Percentiles rank a stretch among this genome's conserved stretches.
These are phyloP conservation scores for Viola odorata DNA, from an alignment of 345 rosid genomes.

Conservation along the genomic window DNA sequence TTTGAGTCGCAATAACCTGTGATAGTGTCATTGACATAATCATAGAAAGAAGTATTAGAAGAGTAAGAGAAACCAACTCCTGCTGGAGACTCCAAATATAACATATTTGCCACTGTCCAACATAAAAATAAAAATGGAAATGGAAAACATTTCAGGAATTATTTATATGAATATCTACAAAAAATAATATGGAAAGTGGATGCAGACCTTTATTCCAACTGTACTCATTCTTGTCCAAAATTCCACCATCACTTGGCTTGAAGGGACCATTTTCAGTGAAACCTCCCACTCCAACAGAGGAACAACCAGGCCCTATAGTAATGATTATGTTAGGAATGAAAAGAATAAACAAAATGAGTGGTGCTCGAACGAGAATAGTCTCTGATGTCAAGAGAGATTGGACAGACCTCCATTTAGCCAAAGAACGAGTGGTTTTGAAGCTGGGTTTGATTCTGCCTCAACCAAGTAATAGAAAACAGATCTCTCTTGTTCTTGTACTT, in stretches of 20 bases:
- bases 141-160: no score
- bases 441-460: slow-evolving; percentile 7
- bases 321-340: no score
- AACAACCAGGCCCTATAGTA: slow-evolving; percentile 6
- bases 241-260: neutral
- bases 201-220: slow-evolving; percentile 7
- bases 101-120: slow-evolving; percentile 4
- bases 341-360: no score
- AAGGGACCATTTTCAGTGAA: slow-evolving; percentile 5
- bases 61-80: slow-evolving; percentile 10
- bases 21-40: neutral
- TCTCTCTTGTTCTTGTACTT: neutral
- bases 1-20: neutral
- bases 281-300: slow-evolving; percentile 5
- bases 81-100: slow-evolving; percentile 7
- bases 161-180: no score
- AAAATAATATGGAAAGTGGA: neutral
- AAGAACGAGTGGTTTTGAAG: slow-evolving; percentile 8
- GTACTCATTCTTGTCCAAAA: slow-evolving; percentile 1
- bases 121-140: neutral
- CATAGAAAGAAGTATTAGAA: neutral
- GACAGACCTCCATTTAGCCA: slow-evolving; percentile 8
- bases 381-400: neutral
- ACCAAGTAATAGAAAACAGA: slow-evolving; percentile 5
- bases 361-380: neutral